phyloP scores from a whole-genome alignment of 1,139 yeast genomes.

The Wickerhamomyces sp. region DNA sequence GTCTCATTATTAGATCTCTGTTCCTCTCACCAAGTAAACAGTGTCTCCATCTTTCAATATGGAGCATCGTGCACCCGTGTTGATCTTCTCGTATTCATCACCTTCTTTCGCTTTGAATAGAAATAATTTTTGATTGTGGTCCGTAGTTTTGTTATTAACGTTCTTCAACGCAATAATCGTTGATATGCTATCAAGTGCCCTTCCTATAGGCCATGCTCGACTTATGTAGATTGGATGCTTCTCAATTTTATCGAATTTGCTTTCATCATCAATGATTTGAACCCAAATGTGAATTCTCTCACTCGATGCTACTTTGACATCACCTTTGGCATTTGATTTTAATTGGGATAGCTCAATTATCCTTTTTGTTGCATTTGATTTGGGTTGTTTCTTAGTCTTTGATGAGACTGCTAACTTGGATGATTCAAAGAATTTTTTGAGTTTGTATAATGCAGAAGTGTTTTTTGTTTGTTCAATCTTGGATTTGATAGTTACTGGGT shows the following conservation, averaged over 20 bases:
- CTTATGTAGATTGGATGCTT: constrained; percentile 46
- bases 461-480: constrained; percentile 25
- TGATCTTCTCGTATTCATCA: constrained; percentile 28
- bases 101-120: constrained; percentile 26
- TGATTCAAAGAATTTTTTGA: constrained; percentile 39
- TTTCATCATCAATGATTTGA: constrained; percentile 37
- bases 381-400: constrained; percentile 10
- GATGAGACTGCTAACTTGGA: constrained; percentile 3
- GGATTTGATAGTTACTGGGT: constrained; percentile 9
- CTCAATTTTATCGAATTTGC: constrained; percentile 26
- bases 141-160: constrained; percentile 46
- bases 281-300: constrained; percentile 67
- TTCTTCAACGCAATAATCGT: constrained; percentile 49
- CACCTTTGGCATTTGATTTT: constrained; percentile 65
- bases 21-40: constrained; percentile 56
- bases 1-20: constrained; percentile 4
- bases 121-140: constrained; percentile 27
- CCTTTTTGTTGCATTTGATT: constrained; percentile 22
- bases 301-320: constrained; percentile 42
- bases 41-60: constrained; percentile 45
- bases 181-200: constrained; percentile 67
- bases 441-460: constrained; percentile 38
- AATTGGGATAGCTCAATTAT: constrained; percentile 37
- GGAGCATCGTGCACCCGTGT: constrained; percentile 40
- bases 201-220: constrained; percentile 71